These are phyloP conservation scores for Yamadazyma triangularis DNA, from an alignment of 1,139 yeast species.

Conservation along the genomic window DNA sequence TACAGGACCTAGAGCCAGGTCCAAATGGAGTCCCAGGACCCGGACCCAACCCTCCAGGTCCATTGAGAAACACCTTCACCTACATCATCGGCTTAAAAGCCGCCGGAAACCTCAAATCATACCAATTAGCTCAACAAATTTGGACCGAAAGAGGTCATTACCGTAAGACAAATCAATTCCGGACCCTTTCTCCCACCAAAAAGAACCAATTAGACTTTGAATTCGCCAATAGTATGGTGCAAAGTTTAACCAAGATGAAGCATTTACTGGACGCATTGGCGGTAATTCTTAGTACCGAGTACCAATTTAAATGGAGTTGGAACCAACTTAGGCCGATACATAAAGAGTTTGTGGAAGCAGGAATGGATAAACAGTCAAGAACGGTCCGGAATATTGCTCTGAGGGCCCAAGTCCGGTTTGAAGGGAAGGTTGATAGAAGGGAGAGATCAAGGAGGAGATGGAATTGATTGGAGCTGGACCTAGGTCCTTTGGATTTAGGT, in stretches of 20 bases:
- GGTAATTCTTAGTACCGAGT: constrained; percentile 60
- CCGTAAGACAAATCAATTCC: constrained; percentile 53
- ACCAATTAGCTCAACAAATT: constrained; percentile 54
- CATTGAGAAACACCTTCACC: constrained; percentile 49
- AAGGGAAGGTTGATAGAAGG: constrained; percentile 35
- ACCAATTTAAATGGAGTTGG: constrained; percentile 71
- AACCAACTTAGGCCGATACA: constrained; percentile 47
- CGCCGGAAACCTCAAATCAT: constrained; percentile 50
- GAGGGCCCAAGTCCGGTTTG: constrained; percentile 30
- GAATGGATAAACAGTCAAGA: constrained; percentile 36
- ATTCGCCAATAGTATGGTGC: constrained; percentile 65
- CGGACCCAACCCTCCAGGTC: neutral
- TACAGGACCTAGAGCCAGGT: neutral
- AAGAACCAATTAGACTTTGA: constrained; percentile 57
- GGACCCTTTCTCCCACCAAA: constrained; percentile 24
- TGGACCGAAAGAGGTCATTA: constrained; percentile 79
- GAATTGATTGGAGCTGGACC: too few relatives aligned
- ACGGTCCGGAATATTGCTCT: constrained; percentile 34
- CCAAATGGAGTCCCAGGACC: neutral
- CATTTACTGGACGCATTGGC: constrained; percentile 67
- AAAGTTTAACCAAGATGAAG: constrained; percentile 46
- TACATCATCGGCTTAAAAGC: constrained; percentile 67
- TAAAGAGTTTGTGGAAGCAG: constrained; percentile 45
- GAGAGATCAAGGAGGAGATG: too few relatives aligned
- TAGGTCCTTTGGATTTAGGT: too few relatives aligned